A percentile compares a stretch with the other conserved stretches of the same genome.
Evolutionary conservation across 106 monocot species (phyloP).

Genomic region (Allium cepa): DNA sequence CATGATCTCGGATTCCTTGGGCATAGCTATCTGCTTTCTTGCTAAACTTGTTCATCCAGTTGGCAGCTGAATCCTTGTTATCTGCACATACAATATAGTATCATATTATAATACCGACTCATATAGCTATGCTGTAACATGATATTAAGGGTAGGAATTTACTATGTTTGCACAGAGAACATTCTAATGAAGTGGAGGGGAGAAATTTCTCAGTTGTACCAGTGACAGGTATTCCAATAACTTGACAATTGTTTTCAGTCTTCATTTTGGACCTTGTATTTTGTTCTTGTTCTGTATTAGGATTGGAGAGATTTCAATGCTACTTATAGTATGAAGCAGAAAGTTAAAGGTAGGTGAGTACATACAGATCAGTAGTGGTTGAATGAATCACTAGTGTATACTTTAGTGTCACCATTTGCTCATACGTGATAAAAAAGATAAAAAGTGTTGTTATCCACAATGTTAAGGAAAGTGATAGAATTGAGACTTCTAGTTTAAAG

Average conservation of each 20-base stretch:
- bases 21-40: constrained; percentile 13
- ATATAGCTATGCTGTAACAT: background rate
- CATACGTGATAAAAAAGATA: too few relatives aligned
- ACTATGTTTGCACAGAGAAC: constrained; percentile 12
- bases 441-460: background rate
- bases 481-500: background rate
- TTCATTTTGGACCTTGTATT: background rate
- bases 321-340: background rate
- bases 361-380: background rate
- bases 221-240: background rate
- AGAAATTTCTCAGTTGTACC: background rate
- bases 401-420: background rate
- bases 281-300: background rate
- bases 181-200: background rate
- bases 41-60: constrained; percentile 13
- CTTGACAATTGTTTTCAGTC: background rate
- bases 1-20: constrained; percentile 1
- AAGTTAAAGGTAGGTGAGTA: background rate
- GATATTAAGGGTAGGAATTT: background rate
- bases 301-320: background rate
- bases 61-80: background rate
- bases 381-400: background rate
- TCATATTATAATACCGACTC: background rate
- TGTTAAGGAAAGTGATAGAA: constrained; percentile 3
- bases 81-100: constrained; percentile 9